Evolutionary conservation across 257 asterid genomes (phyloP), one percentile per base, ranked within the genome.

Genomic region (Solanum medicagineum): DNA sequence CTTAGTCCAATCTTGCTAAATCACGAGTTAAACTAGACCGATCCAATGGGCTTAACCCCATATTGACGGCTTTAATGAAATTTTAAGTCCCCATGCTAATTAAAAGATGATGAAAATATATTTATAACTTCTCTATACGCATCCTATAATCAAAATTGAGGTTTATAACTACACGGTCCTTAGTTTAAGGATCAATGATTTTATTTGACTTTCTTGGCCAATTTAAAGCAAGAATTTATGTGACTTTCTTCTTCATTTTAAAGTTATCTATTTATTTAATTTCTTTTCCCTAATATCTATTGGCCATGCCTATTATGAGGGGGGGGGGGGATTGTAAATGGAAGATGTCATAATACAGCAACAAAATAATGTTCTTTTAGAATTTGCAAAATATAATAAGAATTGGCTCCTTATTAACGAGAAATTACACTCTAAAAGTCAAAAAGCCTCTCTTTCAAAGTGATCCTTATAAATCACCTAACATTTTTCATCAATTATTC

Each of bases 11-110:
- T 32, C 4, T 0, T 2, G 0, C 4, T 32, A 32, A 2, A 32
- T 32, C 36, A 32, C 36, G 4, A 0, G 4, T 32, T 32, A 32
- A 0, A 32, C 4, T 0, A 32, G 36, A 4, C 0, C 4, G 36
- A 32, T 0, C 4, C 36, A 32, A 32, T 32, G 4, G 4, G 4
- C 1, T 32, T 32, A 32, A 32, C 4, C 0, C 4, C 36, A 32
- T 32, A 32, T 32, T 32, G 4, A 32, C 36, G 0, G 36, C 36
- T 32, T 32, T 32, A 8, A n/a, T 60, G 16, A 60, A 3, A n/a
- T 22, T 22, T 60, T 22, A n/a, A 1, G 4, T 19, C 26, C 9
- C 7, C 42, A 36, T 36, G 2, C 42, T 36, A 36, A 36, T 36
- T 36, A 36, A 36, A 36, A 36, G 12, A 19, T 10, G 29, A n/a